Conservation (phyloP, 108 stramenopile species). For the Fistulifera pelliculosa region DNA sequence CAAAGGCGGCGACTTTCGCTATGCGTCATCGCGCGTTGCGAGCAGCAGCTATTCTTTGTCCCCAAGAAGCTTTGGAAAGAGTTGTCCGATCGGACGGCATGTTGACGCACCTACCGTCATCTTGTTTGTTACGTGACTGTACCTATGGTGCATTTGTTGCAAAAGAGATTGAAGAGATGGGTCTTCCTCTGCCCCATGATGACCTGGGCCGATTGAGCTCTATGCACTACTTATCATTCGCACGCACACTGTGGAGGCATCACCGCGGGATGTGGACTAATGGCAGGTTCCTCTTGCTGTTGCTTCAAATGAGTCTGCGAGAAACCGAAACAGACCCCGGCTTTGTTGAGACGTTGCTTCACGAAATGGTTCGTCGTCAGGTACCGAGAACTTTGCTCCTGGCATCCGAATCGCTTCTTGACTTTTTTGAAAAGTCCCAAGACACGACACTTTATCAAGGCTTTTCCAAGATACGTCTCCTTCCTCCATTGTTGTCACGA, state of each 20-base stretch:
- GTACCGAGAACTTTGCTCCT: slow-evolving; percentile 59
- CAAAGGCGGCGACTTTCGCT: slow-evolving; percentile 56
- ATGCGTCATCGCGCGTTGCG: slow-evolving; percentile 80
- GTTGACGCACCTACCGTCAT: slow-evolving; percentile 1
- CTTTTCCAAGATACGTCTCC: no score
- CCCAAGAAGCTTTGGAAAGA: slow-evolving; percentile 57
- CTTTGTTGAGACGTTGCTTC: slow-evolving; percentile 38
- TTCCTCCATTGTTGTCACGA: no score
- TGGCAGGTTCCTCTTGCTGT: slow-evolving; percentile 61
- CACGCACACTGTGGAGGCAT: slow-evolving; percentile 73
- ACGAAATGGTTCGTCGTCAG: slow-evolving; percentile 34
- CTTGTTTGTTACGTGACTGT: slow-evolving; percentile 33
- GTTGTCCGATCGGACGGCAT: slow-evolving; percentile 20
- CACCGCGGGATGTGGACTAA: slow-evolving; percentile 36
- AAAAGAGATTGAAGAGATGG: slow-evolving; percentile 84
- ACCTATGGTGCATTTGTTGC: slow-evolving; percentile 72
- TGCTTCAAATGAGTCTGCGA: slow-evolving; percentile 64
- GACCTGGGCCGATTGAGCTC: slow-evolving; percentile 61
- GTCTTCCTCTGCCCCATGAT: slow-evolving; percentile 72
- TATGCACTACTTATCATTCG: slow-evolving; percentile 76
- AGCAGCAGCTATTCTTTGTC: slow-evolving; percentile 69
- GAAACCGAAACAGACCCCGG: slow-evolving; percentile 36
- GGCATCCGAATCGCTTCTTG: slow-evolving; percentile 46
- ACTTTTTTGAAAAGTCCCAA: background rate
- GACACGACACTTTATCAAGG: no score